phyloP scores from a whole-genome alignment of 805 yeast genomes.

The Suhomyces sp. region DNA sequence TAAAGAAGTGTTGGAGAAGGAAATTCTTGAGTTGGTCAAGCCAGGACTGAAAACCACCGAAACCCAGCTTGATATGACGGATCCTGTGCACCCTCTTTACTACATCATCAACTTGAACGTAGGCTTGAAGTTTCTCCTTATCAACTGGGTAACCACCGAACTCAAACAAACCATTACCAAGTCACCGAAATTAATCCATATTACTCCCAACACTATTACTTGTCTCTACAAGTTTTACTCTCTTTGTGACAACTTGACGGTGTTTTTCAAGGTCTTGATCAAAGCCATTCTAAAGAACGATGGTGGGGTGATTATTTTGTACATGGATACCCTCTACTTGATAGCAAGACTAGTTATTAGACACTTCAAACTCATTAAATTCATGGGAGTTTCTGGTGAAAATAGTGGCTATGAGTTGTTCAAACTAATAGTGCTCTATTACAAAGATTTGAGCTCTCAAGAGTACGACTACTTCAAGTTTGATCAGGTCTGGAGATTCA shows the following conservation, averaged over 20 bases:
- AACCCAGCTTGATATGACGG: neutral
- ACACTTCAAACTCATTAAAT: slow-evolving; percentile 33
- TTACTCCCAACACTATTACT: slow-evolving; percentile 28
- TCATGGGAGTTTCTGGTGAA: slow-evolving; percentile 19
- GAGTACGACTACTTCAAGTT: slow-evolving; percentile 35
- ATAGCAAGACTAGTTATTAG: slow-evolving; percentile 29
- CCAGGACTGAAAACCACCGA: neutral
- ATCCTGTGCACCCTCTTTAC: neutral
- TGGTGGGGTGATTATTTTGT: slow-evolving; percentile 36
- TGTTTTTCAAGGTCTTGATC: slow-evolving; percentile 36
- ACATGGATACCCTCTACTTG: slow-evolving; percentile 41
- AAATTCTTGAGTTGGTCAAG: slow-evolving; percentile 19
- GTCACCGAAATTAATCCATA: slow-evolving; percentile 35
- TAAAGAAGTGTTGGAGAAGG: slow-evolving; percentile 28
- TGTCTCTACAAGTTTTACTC: slow-evolving; percentile 32
- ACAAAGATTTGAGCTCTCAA: slow-evolving; percentile 31
- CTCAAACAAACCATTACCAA: slow-evolving; percentile 34
- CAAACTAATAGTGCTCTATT: slow-evolving; percentile 29
- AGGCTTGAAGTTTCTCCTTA: slow-evolving; percentile 43
- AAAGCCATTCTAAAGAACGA: slow-evolving; percentile 37
- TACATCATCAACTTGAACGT: slow-evolving; percentile 24
- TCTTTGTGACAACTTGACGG: slow-evolving; percentile 39
- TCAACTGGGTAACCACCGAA: slow-evolving; percentile 48
- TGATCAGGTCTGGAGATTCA: slow-evolving; percentile 33
- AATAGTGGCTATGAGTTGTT: slow-evolving; percentile 31